These are phyloP conservation scores for Trichopus zeylanicus DNA, from an alignment of 116 monocot genomes.

Conservation along the genomic window DNA sequence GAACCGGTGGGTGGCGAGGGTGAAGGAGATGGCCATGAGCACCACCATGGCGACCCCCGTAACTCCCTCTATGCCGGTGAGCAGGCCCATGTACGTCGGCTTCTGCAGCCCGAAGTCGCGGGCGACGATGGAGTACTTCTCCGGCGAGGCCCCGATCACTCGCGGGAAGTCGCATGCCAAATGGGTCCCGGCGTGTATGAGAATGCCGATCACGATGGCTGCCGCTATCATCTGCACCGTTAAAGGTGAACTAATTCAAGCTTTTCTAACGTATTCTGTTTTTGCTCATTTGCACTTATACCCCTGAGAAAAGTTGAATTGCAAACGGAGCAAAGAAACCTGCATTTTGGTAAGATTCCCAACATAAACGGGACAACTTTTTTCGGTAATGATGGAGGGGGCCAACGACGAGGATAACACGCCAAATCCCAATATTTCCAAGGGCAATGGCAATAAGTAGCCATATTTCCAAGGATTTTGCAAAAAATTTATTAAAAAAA, in stretches of 20 bases:
- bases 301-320: no score
- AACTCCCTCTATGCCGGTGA: conserved; percentile 47
- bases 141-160: conserved; percentile 37
- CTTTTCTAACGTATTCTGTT: no score
- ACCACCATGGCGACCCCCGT: conserved; percentile 76
- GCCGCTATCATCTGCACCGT: conserved; percentile 52
- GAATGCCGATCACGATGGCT: conserved; percentile 51
- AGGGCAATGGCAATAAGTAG: no score
- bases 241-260: not conserved
- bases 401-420: no score
- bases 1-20: conserved; percentile 66
- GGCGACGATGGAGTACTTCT: conserved; percentile 23
- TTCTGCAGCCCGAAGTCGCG: conserved; percentile 40
- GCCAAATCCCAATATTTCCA: no score
- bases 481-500: no score
- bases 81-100: conserved; percentile 49
- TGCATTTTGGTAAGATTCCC: no score
- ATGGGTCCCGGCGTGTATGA: conserved; percentile 76
- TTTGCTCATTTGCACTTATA: no score
- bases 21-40: conserved; percentile 74
- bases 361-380: no score
- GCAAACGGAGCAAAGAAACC: no score
- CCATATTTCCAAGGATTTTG: no score
- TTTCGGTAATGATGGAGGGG: no score
- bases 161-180: conserved; percentile 79